These are phyloP conservation scores for Achlya hypogyna DNA, from an alignment of 352 stramenopile species.

Conservation along the genomic window DNA sequence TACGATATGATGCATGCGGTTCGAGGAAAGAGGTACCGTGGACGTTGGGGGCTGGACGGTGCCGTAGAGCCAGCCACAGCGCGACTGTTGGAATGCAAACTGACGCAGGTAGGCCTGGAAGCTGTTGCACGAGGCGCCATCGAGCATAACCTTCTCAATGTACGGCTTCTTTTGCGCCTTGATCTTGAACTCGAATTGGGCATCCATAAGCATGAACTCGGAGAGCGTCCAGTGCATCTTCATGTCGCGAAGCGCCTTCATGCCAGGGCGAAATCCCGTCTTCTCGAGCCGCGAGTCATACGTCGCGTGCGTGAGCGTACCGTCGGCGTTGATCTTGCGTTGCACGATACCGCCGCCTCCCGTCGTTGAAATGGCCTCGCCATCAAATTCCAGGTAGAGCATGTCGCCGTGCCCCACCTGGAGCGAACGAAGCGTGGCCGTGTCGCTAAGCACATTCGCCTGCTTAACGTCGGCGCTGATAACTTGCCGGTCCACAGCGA, in stretches of 20 bases:
- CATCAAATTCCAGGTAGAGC: slow-evolving; percentile 69
- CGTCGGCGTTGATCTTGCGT: slow-evolving; percentile 72
- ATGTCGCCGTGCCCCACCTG: slow-evolving; percentile 68
- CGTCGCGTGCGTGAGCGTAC: slow-evolving; percentile 62
- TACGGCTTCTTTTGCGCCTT: slow-evolving; percentile 87
- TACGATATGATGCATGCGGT: slow-evolving; percentile 15
- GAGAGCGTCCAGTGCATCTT: slow-evolving; percentile 98
- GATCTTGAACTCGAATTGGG: slow-evolving; percentile 97
- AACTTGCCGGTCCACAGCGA: slow-evolving; percentile 38
- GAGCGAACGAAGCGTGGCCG: slow-evolving; percentile 49
- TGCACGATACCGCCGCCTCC: slow-evolving; percentile 27
- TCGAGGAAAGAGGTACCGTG: slow-evolving; percentile 19
- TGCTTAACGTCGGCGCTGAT: slow-evolving; percentile 49
- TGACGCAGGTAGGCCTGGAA: slow-evolving; percentile 88
- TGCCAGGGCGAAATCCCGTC: slow-evolving; percentile 90
- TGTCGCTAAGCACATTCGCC: slow-evolving; percentile 27
- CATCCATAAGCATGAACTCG: slow-evolving; percentile 97
- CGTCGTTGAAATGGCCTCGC: slow-evolving; percentile 45
- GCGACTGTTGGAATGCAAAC: slow-evolving; percentile 90
- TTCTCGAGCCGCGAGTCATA: slow-evolving; percentile 67
- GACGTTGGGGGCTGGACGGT: slow-evolving; percentile 54
- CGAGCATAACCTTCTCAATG: slow-evolving; percentile 74
- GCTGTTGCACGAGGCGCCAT: slow-evolving; percentile 79
- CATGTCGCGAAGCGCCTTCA: slow-evolving; percentile 94
- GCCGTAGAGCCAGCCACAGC: slow-evolving; percentile 93